Conservation (phyloP, 208 protist genomes). For the Acanthamoeba healyi region DNA sequence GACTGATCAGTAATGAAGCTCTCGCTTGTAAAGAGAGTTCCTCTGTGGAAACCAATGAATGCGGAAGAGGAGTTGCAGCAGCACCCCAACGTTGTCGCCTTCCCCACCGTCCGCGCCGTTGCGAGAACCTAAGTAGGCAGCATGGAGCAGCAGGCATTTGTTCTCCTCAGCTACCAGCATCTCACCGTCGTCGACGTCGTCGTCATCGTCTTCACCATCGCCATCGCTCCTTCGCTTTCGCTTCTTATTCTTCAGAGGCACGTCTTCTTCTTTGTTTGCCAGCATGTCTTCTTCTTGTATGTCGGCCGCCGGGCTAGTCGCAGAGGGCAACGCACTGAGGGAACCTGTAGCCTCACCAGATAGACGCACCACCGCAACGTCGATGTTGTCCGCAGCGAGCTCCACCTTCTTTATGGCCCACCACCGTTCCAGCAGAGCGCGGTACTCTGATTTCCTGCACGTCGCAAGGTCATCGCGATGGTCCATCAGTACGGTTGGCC, state of each 20-base stretch:
- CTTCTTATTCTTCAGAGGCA: too few relatives aligned
- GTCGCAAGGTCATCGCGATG: too few relatives aligned
- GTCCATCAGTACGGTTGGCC: too few relatives aligned
- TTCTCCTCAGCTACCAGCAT: not conserved
- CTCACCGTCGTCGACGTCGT: not conserved
- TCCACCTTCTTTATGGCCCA: not conserved
- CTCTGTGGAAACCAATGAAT: too few relatives aligned
- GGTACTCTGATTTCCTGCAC: conserved; percentile 23
- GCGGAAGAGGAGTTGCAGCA: not conserved
- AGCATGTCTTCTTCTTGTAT: conserved; percentile 5
- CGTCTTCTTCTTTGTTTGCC: too few relatives aligned
- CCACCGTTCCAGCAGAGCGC: not conserved
- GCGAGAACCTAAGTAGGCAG: not conserved
- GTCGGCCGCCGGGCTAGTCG: not conserved
- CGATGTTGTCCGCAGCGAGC: not conserved
- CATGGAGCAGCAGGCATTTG: not conserved
- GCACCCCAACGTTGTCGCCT: conserved; percentile 44
- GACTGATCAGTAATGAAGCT: too few relatives aligned
- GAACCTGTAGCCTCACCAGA: not conserved
- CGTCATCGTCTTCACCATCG: not conserved
- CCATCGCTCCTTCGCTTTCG: not conserved
- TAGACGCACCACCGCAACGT: not conserved
- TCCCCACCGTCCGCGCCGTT: conserved; percentile 13
- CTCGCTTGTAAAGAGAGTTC: too few relatives aligned
- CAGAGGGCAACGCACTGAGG: too few relatives aligned